A percentile compares a stretch with the other conserved stretches of the same genome.
Evolutionary conservation across 2,329 filamentous ascomycete species (phyloP).

Genomic region (Microcyclospora tardicrescens): DNA sequence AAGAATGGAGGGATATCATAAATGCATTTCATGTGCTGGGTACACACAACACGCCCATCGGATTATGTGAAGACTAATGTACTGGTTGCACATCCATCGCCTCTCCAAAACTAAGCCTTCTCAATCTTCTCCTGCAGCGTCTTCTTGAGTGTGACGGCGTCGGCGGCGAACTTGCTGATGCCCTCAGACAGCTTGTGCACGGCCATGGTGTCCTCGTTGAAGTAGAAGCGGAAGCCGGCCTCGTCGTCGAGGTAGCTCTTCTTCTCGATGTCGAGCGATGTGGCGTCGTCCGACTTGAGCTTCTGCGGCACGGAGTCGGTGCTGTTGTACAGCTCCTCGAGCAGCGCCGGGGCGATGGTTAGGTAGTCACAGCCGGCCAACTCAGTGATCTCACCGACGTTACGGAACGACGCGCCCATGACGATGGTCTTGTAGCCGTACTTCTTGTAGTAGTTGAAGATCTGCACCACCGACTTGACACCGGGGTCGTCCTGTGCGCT

Average conservation of each 20-base stretch:
- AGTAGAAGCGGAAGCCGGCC: slow-evolving; percentile 87
- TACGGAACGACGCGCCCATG: slow-evolving; percentile 99
- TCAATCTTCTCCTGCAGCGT: slow-evolving; percentile 78
- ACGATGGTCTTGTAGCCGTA: slow-evolving; percentile 97
- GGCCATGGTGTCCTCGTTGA: slow-evolving; percentile 99
- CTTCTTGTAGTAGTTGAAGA: slow-evolving; percentile 99
- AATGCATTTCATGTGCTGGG: too few species aligned
- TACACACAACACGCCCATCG: too few species aligned
- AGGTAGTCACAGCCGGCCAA: slow-evolving; percentile 97
- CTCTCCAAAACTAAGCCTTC: slow-evolving; percentile 8
- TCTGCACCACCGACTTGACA: slow-evolving; percentile 81
- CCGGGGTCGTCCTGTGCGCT: slow-evolving; percentile 81
- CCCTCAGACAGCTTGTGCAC: slow-evolving; percentile 98
- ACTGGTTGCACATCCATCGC: too few species aligned
- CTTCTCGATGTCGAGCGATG: slow-evolving; percentile 66
- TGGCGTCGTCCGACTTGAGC: slow-evolving; percentile 59
- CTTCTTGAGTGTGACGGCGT: slow-evolving; percentile 84
- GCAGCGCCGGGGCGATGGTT: slow-evolving; percentile 89
- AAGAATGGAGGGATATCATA: too few species aligned
- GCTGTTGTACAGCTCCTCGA: slow-evolving; percentile 88
- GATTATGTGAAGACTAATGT: too few species aligned
- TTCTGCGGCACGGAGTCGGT: slow-evolving; percentile 75
- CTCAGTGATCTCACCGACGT: slow-evolving; percentile 91
- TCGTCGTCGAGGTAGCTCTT: slow-evolving; percentile 85
- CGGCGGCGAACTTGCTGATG: slow-evolving; percentile 98